Percentiles rank a stretch among this genome's conserved stretches.
Conservation (phyloP, 768 basidiomycete genomes). For the Russula sp. region DNA sequence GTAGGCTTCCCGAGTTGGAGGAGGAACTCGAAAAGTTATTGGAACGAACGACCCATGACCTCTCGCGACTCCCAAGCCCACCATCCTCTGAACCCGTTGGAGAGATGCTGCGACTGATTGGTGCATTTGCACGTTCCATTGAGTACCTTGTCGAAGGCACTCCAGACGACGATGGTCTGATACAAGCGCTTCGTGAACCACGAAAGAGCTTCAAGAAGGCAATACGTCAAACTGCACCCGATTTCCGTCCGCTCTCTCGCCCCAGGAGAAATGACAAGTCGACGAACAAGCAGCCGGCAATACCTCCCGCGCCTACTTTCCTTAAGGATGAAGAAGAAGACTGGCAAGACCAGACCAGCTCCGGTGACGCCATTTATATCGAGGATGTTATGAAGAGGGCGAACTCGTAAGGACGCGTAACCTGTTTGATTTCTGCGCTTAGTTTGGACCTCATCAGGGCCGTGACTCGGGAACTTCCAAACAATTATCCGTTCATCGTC, state of each 20-base stretch:
- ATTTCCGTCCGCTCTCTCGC: constrained; percentile 50
- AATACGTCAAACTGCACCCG: constrained; percentile 51
- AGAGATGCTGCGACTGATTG: constrained; percentile 49
- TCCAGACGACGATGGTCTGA: constrained; percentile 47
- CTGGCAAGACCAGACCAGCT: constrained; percentile 5
- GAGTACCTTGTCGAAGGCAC: constrained; percentile 49
- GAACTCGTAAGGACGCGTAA: constrained; percentile 40
- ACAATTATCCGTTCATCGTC: constrained; percentile 52
- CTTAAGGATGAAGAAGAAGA: constrained; percentile 42
- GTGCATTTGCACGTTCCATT: constrained; percentile 46
- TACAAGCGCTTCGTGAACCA: constrained; percentile 51
- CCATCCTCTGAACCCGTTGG: constrained; percentile 53
- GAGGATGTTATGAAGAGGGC: constrained; percentile 48
- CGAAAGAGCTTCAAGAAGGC: constrained; percentile 46
- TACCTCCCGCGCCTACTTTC: neutral
- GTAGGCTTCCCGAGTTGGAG: constrained; percentile 59
- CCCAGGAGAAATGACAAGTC: neutral
- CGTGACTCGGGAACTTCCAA: constrained; percentile 65
- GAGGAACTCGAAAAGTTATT: constrained; percentile 48
- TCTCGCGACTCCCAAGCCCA: constrained; percentile 42
- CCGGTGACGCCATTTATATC: constrained; percentile 40
- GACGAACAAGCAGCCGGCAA: neutral
- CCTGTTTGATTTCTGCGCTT: neutral
- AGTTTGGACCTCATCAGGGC: constrained; percentile 42
- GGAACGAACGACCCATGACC: constrained; percentile 35